Base-by-base conservation (phyloP, 179 eudicot species). In the Dionaea muscipula region DNA sequence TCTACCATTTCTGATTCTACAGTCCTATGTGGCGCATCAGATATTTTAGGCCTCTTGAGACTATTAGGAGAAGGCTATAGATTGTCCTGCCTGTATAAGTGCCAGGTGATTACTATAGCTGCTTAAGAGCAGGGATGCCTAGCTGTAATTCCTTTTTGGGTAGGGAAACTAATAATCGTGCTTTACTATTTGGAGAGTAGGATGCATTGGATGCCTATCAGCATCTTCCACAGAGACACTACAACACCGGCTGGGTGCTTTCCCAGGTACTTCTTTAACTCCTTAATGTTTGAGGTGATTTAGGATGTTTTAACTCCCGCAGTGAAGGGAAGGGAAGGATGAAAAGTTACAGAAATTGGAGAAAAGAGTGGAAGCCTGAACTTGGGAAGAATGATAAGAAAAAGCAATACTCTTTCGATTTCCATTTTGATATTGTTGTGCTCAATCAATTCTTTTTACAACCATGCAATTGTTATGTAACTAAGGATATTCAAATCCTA, bases 161-260 rank as follows among this genome's bases (percentile, higher is more conserved):
- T 20, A 27, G 45, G 21, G 39, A 57, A 27, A 11, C 1, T 18
- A 43, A 53, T 35, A 66, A 31, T 55, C 26, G 52, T 45, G 37
- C 27, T 51, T 39, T 14, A 47, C 28, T 21, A 15, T 18, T 37
- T 57, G 38, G 28, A 3, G 31, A 5, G 52, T 80, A 93, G 99
- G 99, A 85, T 40, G 99, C 96, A 39, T 69, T 93, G 75, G 75
- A 79, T 61, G 63, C 75, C 47, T 93, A 79, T 68, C 73, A 68
- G 41, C 81, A 81, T 62, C 96, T 93, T 58, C 90, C 96, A 1
- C 72, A 72, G 45, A 81, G 83, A 45, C 96, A 93, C 67, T 93
- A 85, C 57, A 78, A 83, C 49, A 93, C 99, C 25, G 81, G 85
- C 37, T 88, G 99, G 99, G 99, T 89, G 55, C 99, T 88, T 69